Conservation (phyloP, 306 rosid genomes). For the Amphicarpaea edgeworthii region DNA sequence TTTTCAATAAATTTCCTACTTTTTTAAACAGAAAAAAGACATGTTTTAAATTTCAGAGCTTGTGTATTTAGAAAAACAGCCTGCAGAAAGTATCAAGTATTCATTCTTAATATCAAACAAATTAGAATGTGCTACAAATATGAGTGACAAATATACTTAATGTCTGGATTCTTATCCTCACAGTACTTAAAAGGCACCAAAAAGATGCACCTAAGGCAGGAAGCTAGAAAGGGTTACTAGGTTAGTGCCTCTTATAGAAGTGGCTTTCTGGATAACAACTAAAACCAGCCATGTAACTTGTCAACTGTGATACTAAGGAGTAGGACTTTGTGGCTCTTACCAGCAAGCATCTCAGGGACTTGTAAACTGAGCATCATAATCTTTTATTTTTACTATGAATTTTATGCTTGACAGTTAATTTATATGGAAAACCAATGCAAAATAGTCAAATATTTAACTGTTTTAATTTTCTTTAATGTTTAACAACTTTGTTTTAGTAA, state of each 20-base stretch:
- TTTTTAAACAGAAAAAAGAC: constrained; percentile 12
- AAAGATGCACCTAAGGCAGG: background rate
- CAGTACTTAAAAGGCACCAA: constrained; percentile 26
- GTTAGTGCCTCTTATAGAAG: background rate
- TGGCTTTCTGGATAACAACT: background rate
- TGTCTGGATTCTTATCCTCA: background rate
- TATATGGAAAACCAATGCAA: background rate
- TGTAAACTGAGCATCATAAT: background rate
- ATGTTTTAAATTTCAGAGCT: background rate
- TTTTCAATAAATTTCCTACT: constrained; percentile 12
- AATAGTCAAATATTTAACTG: constrained; percentile 11
- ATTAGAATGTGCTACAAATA: constrained; percentile 13
- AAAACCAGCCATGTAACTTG: constrained; percentile 1
- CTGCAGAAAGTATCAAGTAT: background rate
- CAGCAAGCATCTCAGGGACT: background rate
- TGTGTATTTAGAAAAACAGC: constrained; percentile 1
- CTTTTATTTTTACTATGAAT: background rate
- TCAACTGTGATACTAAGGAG: background rate
- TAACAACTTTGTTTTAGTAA: background rate
- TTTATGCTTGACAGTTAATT: background rate
- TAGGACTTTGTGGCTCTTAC: background rate
- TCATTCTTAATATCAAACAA: constrained; percentile 6
- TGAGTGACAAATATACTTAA: constrained; percentile 12
- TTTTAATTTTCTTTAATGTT: background rate
- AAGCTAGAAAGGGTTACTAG: background rate